Evolutionary conservation across 441 rosid genomes (phyloP).

Genomic region (Capsella rubella): DNA sequence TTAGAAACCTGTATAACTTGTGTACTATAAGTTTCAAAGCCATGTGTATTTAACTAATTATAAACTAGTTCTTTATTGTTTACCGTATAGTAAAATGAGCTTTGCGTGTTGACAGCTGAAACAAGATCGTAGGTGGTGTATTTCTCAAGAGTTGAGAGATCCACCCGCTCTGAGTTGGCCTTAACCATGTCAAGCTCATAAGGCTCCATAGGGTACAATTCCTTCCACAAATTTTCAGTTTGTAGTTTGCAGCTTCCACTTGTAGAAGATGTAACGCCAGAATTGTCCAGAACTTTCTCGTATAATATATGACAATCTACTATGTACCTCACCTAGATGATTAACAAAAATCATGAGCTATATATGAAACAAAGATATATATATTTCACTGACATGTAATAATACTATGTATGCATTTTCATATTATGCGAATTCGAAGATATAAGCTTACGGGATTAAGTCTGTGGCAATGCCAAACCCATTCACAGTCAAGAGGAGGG

Average conservation of each 20-base stretch:
- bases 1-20: background rate
- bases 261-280: conserved; percentile 61
- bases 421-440: background rate
- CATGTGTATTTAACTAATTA: too few species aligned
- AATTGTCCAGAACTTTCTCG: conserved; percentile 61
- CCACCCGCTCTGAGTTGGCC: conserved; percentile 27
- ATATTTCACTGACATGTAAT: too few species aligned
- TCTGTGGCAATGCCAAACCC: conserved; percentile 97
- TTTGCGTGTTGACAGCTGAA: conserved; percentile 81
- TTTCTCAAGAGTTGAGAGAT: conserved; percentile 45
- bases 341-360: conserved; percentile 9
- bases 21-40: too few species aligned
- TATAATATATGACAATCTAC: conserved; percentile 59
- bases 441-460: conserved; percentile 72
- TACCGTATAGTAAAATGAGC: conserved; percentile 80
- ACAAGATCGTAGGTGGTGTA: conserved; percentile 73
- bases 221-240: conserved; percentile 70
- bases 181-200: conserved; percentile 55
- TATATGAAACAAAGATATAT: background rate
- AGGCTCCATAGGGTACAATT: conserved; percentile 66
- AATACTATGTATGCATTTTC: background rate
- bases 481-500: conserved; percentile 93
- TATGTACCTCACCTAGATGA: conserved; percentile 67
- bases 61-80: background rate
- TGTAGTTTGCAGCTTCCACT: conserved; percentile 50